Evolutionary conservation across 202 grass and related monocot genomes (phyloP).

Genomic region (Panicum hallii): DNA sequence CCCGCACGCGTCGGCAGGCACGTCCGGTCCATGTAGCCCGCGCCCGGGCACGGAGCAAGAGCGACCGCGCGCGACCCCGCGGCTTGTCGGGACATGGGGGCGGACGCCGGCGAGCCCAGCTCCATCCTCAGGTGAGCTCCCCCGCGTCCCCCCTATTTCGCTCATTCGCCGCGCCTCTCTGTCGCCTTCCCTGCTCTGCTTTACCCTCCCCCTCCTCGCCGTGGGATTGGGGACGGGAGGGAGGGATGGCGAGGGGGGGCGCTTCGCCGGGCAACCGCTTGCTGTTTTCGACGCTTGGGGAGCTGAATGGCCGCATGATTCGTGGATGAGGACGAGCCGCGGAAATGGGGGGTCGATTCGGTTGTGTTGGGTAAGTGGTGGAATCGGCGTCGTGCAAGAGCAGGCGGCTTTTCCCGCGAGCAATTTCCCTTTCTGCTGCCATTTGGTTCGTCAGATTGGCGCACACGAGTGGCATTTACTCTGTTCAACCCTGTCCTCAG

Average conservation of each 20-base stretch:
- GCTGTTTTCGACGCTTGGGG: not conserved
- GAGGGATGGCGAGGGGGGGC: not conserved
- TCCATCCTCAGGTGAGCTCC: slow-evolving; percentile 53
- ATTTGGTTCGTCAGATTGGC: slow-evolving; percentile 17
- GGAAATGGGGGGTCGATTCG: not conserved
- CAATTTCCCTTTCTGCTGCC: not conserved
- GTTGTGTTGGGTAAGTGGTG: not conserved
- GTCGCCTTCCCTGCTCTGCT: not conserved
- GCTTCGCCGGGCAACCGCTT: not conserved
- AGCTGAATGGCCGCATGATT: not conserved
- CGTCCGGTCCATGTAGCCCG: slow-evolving; percentile 22
- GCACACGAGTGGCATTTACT: not conserved
- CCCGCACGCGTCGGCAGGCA: slow-evolving; percentile 13
- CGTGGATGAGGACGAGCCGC: not conserved
- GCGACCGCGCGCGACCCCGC: not conserved
- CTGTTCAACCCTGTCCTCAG: not conserved
- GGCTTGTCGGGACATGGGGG: slow-evolving; percentile 46
- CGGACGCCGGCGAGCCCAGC: slow-evolving; percentile 60
- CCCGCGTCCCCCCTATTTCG: no score
- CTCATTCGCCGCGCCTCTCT: not conserved
- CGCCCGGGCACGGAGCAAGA: slow-evolving; percentile 1
- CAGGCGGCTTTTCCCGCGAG: not conserved
- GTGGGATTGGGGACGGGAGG: not conserved
- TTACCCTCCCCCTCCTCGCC: not conserved
- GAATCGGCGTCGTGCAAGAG: not conserved